A percentile compares a stretch with the other conserved stretches of the same genome.
Evolutionary conservation across 805 yeast species (phyloP).

Genomic region (Cephaloascus fragrans): DNA sequence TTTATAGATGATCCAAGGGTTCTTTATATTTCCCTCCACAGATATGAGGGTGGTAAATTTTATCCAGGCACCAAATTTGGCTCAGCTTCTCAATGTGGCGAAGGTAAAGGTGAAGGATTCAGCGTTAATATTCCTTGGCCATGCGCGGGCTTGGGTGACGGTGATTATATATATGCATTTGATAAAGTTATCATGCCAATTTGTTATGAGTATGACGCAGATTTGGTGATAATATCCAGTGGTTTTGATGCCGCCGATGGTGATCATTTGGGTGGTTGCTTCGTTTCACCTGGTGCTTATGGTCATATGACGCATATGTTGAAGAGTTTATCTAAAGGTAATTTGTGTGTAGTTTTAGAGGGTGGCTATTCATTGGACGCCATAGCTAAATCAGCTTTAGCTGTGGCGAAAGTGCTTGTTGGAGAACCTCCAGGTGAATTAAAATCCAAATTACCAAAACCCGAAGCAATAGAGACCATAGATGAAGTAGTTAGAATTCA

Average conservation of each 20-base stretch:
- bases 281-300: slow-evolving; percentile 90
- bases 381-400: slow-evolving; percentile 81
- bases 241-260: slow-evolving; percentile 99
- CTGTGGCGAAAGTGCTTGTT: slow-evolving; percentile 80
- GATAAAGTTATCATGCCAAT: slow-evolving; percentile 79
- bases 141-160: slow-evolving; percentile 84
- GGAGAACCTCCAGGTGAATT: slow-evolving; percentile 93
- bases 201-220: slow-evolving; percentile 84
- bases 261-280: slow-evolving; percentile 94
- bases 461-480: slow-evolving; percentile 70
- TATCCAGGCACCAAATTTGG: slow-evolving; percentile 94
- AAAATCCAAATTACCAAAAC: slow-evolving; percentile 53
- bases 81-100: slow-evolving; percentile 72
- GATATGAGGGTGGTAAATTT: slow-evolving; percentile 85
- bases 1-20: slow-evolving; percentile 86
- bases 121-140: slow-evolving; percentile 94
- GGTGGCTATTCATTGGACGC: slow-evolving; percentile 96
- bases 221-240: slow-evolving; percentile 82
- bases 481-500: slow-evolving; percentile 76
- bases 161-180: slow-evolving; percentile 90
- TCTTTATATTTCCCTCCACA: slow-evolving; percentile 81
- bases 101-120: slow-evolving; percentile 78
- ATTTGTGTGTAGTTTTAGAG: slow-evolving; percentile 80
- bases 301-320: slow-evolving; percentile 93
- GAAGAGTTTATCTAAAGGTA: slow-evolving; percentile 82